Percentiles rank a stretch among this genome's conserved stretches.
These are phyloP conservation scores for Obelidium mucronatum DNA, from an alignment of 192 early-diverging fungal species.

Conservation along the genomic window DNA sequence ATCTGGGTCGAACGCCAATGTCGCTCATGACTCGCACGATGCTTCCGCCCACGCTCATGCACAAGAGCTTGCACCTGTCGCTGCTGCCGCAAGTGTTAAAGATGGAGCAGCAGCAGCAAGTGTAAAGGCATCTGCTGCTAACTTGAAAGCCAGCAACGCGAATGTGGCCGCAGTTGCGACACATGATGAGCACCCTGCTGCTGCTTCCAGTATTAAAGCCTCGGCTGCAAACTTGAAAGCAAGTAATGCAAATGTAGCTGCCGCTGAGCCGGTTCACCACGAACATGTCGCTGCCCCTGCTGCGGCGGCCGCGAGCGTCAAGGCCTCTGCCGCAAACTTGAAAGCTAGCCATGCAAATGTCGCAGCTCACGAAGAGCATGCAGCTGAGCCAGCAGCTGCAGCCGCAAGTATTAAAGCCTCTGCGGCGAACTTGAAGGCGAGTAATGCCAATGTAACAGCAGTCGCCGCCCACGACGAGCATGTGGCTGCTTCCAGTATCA, in stretches of 20 bases:
- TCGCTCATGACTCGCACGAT: neutral
- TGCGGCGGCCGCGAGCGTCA: neutral
- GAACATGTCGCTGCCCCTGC: no score
- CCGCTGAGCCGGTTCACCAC: neutral
- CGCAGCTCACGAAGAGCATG: constrained; percentile 2
- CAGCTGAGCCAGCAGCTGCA: neutral
- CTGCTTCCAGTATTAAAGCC: neutral
- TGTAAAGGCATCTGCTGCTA: constrained; percentile 11
- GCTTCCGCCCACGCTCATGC: neutral
- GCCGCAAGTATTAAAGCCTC: neutral
- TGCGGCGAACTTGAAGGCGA: neutral
- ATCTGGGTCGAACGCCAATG: neutral
- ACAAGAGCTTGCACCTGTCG: neutral
- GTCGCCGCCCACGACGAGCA: neutral
- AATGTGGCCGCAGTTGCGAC: neutral
- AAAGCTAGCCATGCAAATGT: neutral
- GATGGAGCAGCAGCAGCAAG: constrained; percentile 3
- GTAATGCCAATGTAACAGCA: neutral
- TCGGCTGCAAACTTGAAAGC: constrained; percentile 3
- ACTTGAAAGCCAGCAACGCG: neutral
- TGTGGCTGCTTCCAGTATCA: neutral
- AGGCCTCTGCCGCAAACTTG: constrained; percentile 3
- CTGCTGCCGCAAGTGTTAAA: constrained; percentile 5
- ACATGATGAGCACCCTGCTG: neutral
- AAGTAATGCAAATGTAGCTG: neutral